Evolutionary conservation across 371 early-diverging fungal species (phyloP), one percentile per base, ranked within the genome.

Genomic region (Rhizopus delemar): DNA sequence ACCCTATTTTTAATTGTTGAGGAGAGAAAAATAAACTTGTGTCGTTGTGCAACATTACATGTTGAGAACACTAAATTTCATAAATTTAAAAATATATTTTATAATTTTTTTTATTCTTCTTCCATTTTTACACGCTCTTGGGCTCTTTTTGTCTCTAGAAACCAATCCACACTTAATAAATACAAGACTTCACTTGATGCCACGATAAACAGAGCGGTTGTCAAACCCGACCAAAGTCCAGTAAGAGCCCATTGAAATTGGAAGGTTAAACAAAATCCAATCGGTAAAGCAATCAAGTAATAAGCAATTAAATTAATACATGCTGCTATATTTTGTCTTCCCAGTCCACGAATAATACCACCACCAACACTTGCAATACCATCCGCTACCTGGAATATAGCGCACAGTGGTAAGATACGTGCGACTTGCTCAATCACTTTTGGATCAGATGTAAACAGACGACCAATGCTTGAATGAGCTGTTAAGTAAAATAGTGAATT

Each of bases 331-430:
- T 84, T 83, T 57, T 90, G 90, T 38, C 86, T 66, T 15, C 91
- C 92, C 2, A 85, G 68, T 46, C 90, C 90, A 38, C 92, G 84
- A 29, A 92, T 75, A 3, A 90, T 78, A 46, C 92, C 91, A 3
- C 89, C 87, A 11, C 83, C 78, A 5, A 89, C 83, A 55, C 84
- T 81, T 16, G 84, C 85, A 9, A 86, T 53, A 1, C 88, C 86
- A 69, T 92, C 92, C 6, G 79, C 71, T 57, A 94, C 73, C 69
- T 96, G 97, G 74, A 90, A 94, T 38, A 90, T 50, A 0, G 94
- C 91, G 32, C 81, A 89, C 4, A 91, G 59, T 0, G 95, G 95
- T 57, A 94, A 69, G 32, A 94, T 79, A 35, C 56, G 53, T 1
- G 90, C 86, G 7, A 93, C 92, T 9, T 86, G 68, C 6, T 49